phyloP scores from a whole-genome alignment of 2,329 filamentous ascomycete genomes.

The Monascus ruber region DNA sequence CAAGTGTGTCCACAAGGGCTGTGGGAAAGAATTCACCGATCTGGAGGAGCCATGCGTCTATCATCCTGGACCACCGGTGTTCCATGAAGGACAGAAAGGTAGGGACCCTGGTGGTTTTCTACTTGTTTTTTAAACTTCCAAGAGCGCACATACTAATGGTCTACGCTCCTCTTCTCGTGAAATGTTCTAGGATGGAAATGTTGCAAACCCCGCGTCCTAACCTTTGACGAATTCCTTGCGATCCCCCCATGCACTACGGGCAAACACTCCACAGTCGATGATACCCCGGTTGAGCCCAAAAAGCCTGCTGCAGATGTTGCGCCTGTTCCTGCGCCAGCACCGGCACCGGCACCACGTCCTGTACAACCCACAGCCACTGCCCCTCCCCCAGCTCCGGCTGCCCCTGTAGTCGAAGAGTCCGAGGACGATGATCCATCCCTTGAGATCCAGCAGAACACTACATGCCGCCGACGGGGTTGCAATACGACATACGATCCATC shows the following conservation, averaged over 20 bases:
- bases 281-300: constrained; percentile 44
- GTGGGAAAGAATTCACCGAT: constrained; percentile 77
- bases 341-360: constrained; percentile 8
- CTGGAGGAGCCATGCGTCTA: constrained; percentile 75
- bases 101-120: constrained; percentile 24
- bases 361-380: constrained; percentile 20
- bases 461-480: constrained; percentile 70
- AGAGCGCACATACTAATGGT: no score
- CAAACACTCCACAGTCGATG: constrained; percentile 81
- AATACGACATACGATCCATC: constrained; percentile 52
- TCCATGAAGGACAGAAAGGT: constrained; percentile 99
- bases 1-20: constrained; percentile 95
- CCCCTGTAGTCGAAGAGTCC: constrained; percentile 48
- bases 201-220: constrained; percentile 92
- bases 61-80: constrained; percentile 86
- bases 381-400: constrained; percentile 18
- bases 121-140: no score
- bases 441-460: constrained; percentile 60
- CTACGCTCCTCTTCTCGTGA: neutral
- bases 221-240: constrained; percentile 92
- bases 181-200: constrained; percentile 76
- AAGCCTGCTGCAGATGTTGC: constrained; percentile 13
- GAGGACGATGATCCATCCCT: constrained; percentile 75
- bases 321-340: constrained; percentile 12
- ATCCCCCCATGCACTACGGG: constrained; percentile 90